Conservation (phyloP, 257 asterid species). For the Penstemon barbatus region DNA sequence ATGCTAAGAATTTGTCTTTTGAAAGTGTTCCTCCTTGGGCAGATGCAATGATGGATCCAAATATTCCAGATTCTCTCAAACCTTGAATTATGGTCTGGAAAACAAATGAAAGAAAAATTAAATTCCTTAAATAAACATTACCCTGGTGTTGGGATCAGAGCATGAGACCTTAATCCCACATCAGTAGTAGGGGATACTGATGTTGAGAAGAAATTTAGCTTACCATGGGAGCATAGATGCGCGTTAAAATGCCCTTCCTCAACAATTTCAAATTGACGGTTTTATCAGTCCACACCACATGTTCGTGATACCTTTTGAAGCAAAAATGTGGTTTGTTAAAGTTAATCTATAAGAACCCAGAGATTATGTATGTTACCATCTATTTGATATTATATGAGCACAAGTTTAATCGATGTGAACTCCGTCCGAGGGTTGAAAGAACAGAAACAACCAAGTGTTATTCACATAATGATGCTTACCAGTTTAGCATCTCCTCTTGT, state of each 20-base stretch:
- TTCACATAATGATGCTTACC: slow-evolving; percentile 44
- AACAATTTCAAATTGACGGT: slow-evolving; percentile 70
- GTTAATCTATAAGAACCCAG: background rate
- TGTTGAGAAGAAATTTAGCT: slow-evolving; percentile 17
- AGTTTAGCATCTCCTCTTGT: slow-evolving; percentile 89
- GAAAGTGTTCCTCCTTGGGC: slow-evolving; percentile 53
- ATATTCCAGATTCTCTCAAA: slow-evolving; percentile 77
- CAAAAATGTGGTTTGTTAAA: background rate
- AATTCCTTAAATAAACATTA: slow-evolving; percentile 1
- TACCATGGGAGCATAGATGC: slow-evolving; percentile 98
- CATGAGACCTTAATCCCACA: background rate
- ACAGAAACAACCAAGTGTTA: background rate
- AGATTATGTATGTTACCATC: background rate
- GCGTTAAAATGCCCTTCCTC: slow-evolving; percentile 90
- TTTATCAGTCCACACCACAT: slow-evolving; percentile 88
- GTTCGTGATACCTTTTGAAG: slow-evolving; percentile 84
- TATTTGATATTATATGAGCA: slow-evolving; percentile 6
- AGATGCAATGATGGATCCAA: slow-evolving; percentile 62
- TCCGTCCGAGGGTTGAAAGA: background rate
- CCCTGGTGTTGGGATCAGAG: slow-evolving; percentile 3
- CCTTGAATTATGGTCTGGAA: slow-evolving; percentile 88
- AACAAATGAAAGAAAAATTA: slow-evolving; percentile 1
- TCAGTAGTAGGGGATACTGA: too few species aligned
- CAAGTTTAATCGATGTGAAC: background rate
- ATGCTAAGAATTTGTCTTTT: slow-evolving; percentile 66